phyloP scores from a whole-genome alignment of 2,329 filamentous ascomycete species.

The Apiospora pterosperma region DNA sequence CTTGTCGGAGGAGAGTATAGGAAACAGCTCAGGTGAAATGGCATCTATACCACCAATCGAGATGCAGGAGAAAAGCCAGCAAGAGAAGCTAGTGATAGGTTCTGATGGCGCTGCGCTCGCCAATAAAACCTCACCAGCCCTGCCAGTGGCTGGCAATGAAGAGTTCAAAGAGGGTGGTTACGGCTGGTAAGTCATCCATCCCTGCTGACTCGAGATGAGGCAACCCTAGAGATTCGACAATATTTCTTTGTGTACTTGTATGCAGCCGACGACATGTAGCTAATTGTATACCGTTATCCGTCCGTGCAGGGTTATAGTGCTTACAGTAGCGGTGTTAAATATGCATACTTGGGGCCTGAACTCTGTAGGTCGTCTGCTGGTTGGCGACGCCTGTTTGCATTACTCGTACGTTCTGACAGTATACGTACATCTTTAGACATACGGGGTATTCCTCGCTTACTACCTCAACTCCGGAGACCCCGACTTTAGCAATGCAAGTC shows the following conservation, averaged over 20 bases:
- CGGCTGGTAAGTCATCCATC: conserved; percentile 45
- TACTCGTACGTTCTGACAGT: not conserved
- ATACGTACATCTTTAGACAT: conserved; percentile 38
- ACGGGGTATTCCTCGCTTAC: conserved; percentile 54
- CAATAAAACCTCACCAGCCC: not conserved
- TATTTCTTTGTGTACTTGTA: not conserved
- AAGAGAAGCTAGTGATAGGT: not conserved
- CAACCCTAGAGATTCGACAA: no score
- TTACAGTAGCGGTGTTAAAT: conserved; percentile 55
- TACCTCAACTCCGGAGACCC: conserved; percentile 47
- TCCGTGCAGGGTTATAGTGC: conserved; percentile 46
- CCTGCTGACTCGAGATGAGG: not conserved
- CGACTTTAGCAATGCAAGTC: conserved; percentile 59
- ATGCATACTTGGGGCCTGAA: conserved; percentile 76
- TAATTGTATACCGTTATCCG: conserved; percentile 5
- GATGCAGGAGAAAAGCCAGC: not conserved
- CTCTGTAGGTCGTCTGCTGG: conserved; percentile 39
- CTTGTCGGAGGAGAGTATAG: not conserved
- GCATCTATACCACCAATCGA: not conserved
- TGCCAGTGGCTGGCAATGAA: not conserved
- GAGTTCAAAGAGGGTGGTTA: conserved; percentile 53
- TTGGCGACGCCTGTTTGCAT: not conserved
- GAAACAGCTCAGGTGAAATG: not conserved
- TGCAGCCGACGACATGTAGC: not conserved
- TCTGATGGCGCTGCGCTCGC: not conserved